Conservation (phyloP, 2,329 filamentous ascomycete genomes). For the Drechmeria coniospora region DNA sequence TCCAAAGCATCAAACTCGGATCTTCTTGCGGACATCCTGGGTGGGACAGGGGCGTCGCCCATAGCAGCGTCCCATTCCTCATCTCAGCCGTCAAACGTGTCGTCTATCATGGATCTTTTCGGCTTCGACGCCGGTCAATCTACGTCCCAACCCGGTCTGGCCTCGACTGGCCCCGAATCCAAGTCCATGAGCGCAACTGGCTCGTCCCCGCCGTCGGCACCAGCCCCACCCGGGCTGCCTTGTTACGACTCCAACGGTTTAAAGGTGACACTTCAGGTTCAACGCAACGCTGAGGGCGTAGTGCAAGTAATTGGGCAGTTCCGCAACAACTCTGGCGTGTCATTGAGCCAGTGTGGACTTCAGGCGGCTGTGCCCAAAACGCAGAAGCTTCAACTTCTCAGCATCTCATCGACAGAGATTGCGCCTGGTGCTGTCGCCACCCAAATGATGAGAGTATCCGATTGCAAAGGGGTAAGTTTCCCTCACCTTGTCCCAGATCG, state of each 20-base stretch:
- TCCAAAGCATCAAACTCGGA: slow-evolving; percentile 60
- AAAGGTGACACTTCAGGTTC: slow-evolving; percentile 64
- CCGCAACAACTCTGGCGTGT: slow-evolving; percentile 52
- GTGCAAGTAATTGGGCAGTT: slow-evolving; percentile 78
- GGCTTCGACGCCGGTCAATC: slow-evolving; percentile 26
- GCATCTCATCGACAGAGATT: slow-evolving; percentile 69
- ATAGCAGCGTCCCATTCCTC: slow-evolving; percentile 20
- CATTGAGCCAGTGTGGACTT: slow-evolving; percentile 61
- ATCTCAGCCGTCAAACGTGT: slow-evolving; percentile 40
- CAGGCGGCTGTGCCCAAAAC: slow-evolving; percentile 95
- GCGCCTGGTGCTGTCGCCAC: slow-evolving; percentile 67
- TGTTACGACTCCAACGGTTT: slow-evolving; percentile 84
- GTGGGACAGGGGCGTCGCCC: slow-evolving; percentile 41
- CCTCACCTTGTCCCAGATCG: background rate
- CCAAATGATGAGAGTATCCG: slow-evolving; percentile 77
- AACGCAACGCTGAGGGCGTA: slow-evolving; percentile 62
- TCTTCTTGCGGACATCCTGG: slow-evolving; percentile 80
- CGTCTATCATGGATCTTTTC: slow-evolving; percentile 88
- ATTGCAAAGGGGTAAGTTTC: slow-evolving; percentile 72
- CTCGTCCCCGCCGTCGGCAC: slow-evolving; percentile 30
- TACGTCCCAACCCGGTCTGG: slow-evolving; percentile 16
- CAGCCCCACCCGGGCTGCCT: slow-evolving; percentile 39
- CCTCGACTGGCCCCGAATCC: slow-evolving; percentile 31
- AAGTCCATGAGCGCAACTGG: slow-evolving; percentile 36
- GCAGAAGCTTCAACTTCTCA: slow-evolving; percentile 83